Conservation (phyloP, 2,329 filamentous ascomycete species). For the Talaromyces rugulosus region DNA sequence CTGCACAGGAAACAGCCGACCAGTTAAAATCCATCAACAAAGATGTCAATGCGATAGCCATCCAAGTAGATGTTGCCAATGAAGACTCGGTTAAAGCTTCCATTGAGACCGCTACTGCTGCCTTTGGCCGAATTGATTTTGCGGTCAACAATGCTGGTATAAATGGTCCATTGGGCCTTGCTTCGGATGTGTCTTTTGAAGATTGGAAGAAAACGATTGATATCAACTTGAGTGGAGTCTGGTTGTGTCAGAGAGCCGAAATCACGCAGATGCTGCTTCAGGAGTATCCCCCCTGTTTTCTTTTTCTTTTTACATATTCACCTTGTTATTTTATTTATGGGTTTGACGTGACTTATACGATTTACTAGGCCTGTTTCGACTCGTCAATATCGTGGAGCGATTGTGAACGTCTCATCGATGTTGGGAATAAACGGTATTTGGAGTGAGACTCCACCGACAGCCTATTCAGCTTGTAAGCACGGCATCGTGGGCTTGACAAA, state of each 20-base stretch:
- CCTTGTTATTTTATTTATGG: not conserved
- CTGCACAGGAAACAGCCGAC: not conserved
- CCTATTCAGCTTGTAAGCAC: not conserved
- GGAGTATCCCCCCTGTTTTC: not conserved
- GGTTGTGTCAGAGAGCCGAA: not conserved
- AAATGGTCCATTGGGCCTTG: conserved; percentile 69
- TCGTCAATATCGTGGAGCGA: not conserved
- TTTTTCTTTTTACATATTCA: not conserved
- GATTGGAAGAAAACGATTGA: not conserved
- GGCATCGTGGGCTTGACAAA: not conserved
- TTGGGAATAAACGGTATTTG: not conserved
- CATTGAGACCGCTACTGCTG: not conserved
- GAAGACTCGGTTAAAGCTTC: not conserved
- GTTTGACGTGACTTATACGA: not conserved
- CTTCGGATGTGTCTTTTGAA: conserved; percentile 36
- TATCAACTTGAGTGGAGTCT: not conserved
- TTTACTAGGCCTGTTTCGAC: not conserved
- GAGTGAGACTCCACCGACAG: not conserved
- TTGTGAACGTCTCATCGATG: not conserved
- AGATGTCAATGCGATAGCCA: not conserved
- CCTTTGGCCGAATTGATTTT: not conserved
- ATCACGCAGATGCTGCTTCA: not conserved
- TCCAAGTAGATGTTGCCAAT: not conserved
- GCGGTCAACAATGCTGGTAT: conserved; percentile 31
- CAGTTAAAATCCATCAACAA: not conserved